Evolutionary conservation across 1,284 basidiomycete species (phyloP), one percentile per base, ranked within the genome.

Genomic region (Ustilago trichophora): DNA sequence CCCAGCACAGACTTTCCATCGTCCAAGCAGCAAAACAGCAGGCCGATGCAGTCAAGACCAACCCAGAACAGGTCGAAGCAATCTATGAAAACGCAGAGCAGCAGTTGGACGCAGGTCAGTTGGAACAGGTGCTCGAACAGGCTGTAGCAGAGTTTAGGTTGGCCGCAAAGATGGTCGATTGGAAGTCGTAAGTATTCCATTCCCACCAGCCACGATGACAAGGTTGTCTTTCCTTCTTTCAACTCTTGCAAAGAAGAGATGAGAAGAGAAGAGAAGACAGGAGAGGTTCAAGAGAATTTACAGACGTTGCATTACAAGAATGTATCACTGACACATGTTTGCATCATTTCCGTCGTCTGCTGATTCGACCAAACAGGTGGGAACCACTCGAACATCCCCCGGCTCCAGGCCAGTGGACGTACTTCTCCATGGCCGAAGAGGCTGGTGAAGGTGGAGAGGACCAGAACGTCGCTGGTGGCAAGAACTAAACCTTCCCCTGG

Each of bases 81-180:
- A 85, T 88, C 81, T 80, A 93, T 45, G 86, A 88, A 37, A 87
- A 90, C 80, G 90, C 91, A 0, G 87, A 91, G 70, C 75, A 80
- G 18, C 80, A 83, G 73, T 77, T 81, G 36, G 76, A 81, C 25
- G 47, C 47, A 4, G 76, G 77, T 19, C 52, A 71, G 43, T 89
- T 93, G 48, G 92, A 95, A 83, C 87, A 93, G 82, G 87, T 90
- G 32, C 77, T 98, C 65, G 85, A 88, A 74, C 88, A 92, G 83
- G 94, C 93, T 4, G 83, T 89, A 73, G 90, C 91, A 72, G 95
- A 98, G 84, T 84, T 91, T 57, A 85, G 83, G 45, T 84, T 98
- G 37, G 90, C 87, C 2, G 85, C 85, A 32, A 91, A 92, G 84
- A 92, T 98, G 90, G 80, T 89, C 21, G 91, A 95, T 80, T 98